These are phyloP conservation scores for Schrenkiella parvula DNA, from an alignment of 345 rosid species.

Conservation along the genomic window DNA sequence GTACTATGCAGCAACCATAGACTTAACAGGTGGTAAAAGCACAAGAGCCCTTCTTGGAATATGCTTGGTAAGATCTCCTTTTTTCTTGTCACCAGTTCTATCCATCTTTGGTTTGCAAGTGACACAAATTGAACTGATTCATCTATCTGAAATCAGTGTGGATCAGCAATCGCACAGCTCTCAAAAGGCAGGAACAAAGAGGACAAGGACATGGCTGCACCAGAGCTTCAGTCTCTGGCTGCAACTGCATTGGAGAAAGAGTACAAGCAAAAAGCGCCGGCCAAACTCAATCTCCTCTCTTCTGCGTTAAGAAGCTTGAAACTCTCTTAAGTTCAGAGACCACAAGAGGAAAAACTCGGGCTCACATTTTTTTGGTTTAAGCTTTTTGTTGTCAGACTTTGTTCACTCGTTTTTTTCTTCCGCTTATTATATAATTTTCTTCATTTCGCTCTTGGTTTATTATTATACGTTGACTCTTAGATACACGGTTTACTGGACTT, in stretches of 20 bases:
- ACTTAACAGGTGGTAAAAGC: slow-evolving; percentile 89
- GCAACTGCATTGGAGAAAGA: slow-evolving; percentile 74
- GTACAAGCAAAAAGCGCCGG: slow-evolving; percentile 76
- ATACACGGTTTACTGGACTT: not conserved
- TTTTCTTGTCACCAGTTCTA: slow-evolving; percentile 5
- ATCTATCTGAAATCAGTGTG: slow-evolving; percentile 46
- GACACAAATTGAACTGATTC: slow-evolving; percentile 2
- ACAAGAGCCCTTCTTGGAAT: slow-evolving; percentile 84
- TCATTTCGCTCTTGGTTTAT: not conserved
- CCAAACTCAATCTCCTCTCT: slow-evolving; percentile 58
- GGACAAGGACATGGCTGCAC: slow-evolving; percentile 59
- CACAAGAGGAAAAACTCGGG: not conserved
- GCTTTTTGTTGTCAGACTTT: not conserved
- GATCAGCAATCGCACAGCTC: slow-evolving; percentile 73
- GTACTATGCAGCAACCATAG: slow-evolving; percentile 81
- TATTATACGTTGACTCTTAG: not conserved
- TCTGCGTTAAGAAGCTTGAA: slow-evolving; percentile 75
- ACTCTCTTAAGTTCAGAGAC: slow-evolving; percentile 28
- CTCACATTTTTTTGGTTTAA: not conserved
- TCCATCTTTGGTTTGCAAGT: slow-evolving; percentile 3
- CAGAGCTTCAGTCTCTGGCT: slow-evolving; percentile 69
- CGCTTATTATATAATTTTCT: not conserved
- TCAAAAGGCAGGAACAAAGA: slow-evolving; percentile 82
- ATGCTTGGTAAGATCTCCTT: slow-evolving; percentile 67
- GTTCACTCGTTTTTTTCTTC: not conserved